Base-by-base conservation (phyloP, 345 rosid species). In the Eucalyptus tenuipes region DNA sequence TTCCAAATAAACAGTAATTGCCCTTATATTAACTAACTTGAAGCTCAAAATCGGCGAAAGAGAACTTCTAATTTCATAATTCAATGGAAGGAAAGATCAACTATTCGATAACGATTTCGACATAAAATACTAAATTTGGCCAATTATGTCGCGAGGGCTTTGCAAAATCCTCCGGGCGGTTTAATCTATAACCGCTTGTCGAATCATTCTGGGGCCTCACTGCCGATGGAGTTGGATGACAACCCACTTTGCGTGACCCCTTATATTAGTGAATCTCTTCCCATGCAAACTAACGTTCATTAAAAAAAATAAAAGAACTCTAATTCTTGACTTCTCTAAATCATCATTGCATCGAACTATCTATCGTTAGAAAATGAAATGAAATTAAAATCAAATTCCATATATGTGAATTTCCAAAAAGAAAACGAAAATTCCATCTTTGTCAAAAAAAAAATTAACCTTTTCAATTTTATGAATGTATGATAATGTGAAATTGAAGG, bases 181-280 rank as follows among this genome's bases (percentile, higher is more conserved):
- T 10, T 31, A 37, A 37, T 40, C 0, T 7, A 1, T 37, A 20
- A 37, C 81, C 14, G 14, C 45, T 10, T 1, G 0, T 37, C 0
- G 47, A 40, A 75, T 37, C 15, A 37, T 75, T 40, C 15, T 10
- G 6, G 29, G 47, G 47, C 82, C 27, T 10, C 8, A 0, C 27
- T 8, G 4, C 37, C 3, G 9, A 40, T 20, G 47, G 47, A 20
- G 25, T 75, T 18, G 82, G 82, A 75, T 37, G 82, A 47, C 82
- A 37, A 75, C 82, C 4, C 82, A 17, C 82, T 75, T 75, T 40
- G 82, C 29, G 2, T 75, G 82, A 75, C 47, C 82, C 8, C 82
- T 37, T 40, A 37, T 5, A 37, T 33, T 37, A 14, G 25, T 33
- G 2, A 71, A 71, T 71, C 13, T 68, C 80, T 33, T 71, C 81